Evolutionary conservation across 768 basidiomycete genomes (phyloP).

Genomic region (Trametes cubensis): DNA sequence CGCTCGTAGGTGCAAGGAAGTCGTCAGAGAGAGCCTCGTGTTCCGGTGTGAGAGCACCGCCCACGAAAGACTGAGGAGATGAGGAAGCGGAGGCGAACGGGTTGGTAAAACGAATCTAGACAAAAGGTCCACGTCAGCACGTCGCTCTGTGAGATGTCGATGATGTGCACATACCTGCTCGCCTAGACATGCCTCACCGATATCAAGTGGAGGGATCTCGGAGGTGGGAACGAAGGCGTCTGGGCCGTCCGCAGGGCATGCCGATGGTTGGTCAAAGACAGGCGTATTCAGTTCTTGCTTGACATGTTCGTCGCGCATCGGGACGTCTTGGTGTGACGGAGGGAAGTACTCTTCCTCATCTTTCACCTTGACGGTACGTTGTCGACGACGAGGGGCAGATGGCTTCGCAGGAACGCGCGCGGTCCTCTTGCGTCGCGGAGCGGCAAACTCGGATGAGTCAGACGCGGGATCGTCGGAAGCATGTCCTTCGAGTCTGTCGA

Average conservation of each 20-base stretch:
- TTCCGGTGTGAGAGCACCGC: conserved; percentile 1
- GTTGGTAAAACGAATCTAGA: conserved; percentile 6
- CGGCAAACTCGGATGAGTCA: conserved; percentile 7
- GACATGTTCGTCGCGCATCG: not conserved
- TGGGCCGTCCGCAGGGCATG: not conserved
- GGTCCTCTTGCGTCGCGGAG: not conserved
- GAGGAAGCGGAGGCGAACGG: conserved; percentile 2
- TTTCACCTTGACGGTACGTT: conserved; percentile 2
- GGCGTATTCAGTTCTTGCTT: conserved; percentile 1
- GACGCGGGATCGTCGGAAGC: not conserved
- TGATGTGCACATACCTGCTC: conserved; percentile 1
- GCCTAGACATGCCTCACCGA: not conserved
- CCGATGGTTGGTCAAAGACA: not conserved
- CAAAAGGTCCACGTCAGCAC: not conserved
- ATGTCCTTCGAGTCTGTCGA: conserved; percentile 10
- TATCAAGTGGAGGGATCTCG: conserved; percentile 21
- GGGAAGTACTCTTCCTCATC: conserved; percentile 7
- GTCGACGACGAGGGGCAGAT: not conserved
- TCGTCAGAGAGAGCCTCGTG: conserved; percentile 8
- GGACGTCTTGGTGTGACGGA: not conserved
- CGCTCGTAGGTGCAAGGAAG: conserved; percentile 6
- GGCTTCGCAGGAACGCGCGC: not conserved
- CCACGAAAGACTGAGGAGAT: not conserved
- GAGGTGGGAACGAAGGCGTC: conserved; percentile 15
- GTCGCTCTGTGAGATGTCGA: too few relatives aligned